Evolutionary conservation across 2,329 filamentous ascomycete species (phyloP), one percentile per base, ranked within the genome.

Genomic region (Pseudocercospora fijiensis): DNA sequence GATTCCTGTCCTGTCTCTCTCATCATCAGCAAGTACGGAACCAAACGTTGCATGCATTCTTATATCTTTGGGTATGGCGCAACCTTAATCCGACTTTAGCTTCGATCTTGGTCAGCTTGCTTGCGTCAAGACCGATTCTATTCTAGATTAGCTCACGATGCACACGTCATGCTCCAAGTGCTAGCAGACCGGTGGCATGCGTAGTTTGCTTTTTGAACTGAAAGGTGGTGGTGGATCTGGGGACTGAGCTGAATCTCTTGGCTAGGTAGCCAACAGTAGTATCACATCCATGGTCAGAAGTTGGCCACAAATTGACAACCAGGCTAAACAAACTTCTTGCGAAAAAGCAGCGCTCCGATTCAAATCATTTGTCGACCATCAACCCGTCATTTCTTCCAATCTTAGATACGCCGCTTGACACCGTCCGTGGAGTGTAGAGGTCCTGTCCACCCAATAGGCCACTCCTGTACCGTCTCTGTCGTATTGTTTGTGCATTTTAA

Each of bases 51-150:
- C 45, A 24, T 26, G 45, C 20, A 16, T 10, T 49, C 18, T 22
- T 49, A 26, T 22, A 26, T n/a, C 20, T 26, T 16, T 24, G 45
- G 10, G 18, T 26, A n/a, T n/a, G 45, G 45, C 9, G 45, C 24
- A 26, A 26, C 37, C 16, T 41, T 41, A 41, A 41, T 41, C 16
- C n/a, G 37, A 13, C 37, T 41, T 41, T n/a, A 37, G 33, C 33
- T 37, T 37, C 33, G 33, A 37, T 9, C 30, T 56, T 37, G 27
- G 27, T 56, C 52, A 62, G 58, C 58, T 49, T 33, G 59, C 59
- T 28, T n/a, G 53, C n/a, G 8, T 56, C 20, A 13, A 1, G 28
- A 33, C 28, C 27, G 18, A 11, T 7, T 52, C 24, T 24, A 9
- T 37, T 56, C 24, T 8, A 9, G 49, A 9, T 26, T 30, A 53